Evolutionary conservation across 2,329 filamentous ascomycete species (phyloP).

Genomic region (Fusarium humuli): DNA sequence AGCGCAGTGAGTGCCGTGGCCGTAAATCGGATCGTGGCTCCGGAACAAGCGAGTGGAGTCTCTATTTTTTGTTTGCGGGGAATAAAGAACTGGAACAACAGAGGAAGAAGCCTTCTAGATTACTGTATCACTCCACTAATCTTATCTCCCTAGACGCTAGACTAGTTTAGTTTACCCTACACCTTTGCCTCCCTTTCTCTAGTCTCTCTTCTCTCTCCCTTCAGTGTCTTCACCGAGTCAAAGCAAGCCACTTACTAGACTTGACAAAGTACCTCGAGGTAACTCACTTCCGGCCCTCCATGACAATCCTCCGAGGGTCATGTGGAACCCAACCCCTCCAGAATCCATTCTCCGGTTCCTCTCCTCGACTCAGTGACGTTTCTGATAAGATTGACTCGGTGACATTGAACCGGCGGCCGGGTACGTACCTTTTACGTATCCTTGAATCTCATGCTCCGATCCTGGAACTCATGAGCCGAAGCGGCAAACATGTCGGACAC

Average conservation of each 20-base stretch:
- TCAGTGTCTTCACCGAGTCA: conserved; percentile 21
- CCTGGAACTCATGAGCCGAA: conserved; percentile 40
- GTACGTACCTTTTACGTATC: conserved; percentile 19
- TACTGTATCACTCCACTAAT: not conserved
- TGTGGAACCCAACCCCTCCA: conserved; percentile 23
- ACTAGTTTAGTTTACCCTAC: conserved; percentile 20
- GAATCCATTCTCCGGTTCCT: not conserved
- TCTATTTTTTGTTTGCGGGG: conserved; percentile 39
- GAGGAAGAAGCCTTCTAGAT: conserved; percentile 19
- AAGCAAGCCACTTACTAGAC: conserved; percentile 4
- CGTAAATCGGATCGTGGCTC: conserved; percentile 34
- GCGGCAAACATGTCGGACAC: conserved; percentile 13
- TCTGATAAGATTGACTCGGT: conserved; percentile 37
- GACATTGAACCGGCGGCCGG: conserved; percentile 12
- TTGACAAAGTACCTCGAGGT: conserved; percentile 29
- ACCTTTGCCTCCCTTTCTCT: conserved; percentile 1
- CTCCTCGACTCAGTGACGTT: conserved; percentile 37
- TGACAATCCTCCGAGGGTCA: conserved; percentile 8
- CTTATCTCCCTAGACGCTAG: not conserved
- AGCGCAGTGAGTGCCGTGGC: conserved; percentile 23
- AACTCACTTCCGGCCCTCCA: conserved; percentile 27
- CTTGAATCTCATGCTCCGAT: conserved; percentile 25
- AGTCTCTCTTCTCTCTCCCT: not conserved
- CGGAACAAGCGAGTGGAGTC: conserved; percentile 40
- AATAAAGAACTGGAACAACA: not conserved